Base-by-base conservation (phyloP, 2,329 filamentous ascomycete genomes). In the Ophiocordyceps unilateralis region DNA sequence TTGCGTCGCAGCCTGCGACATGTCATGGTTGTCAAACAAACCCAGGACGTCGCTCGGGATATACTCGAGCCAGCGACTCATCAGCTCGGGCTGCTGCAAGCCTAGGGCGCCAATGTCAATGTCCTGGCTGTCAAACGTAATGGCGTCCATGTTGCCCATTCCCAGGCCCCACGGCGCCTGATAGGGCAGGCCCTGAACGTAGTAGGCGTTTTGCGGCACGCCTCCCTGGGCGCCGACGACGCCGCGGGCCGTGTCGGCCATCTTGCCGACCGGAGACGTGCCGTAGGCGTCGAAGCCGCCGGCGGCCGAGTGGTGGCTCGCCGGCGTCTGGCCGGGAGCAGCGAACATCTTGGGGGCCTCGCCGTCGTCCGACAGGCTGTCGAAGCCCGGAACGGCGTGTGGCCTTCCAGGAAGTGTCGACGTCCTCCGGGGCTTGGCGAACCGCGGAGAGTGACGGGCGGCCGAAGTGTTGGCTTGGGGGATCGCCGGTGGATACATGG, bases 51-150 rank as follows among this genome's bases (percentile, higher is more conserved):
- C 78, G 21, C 70, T 71, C 0, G 81, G 80, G 7, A 86, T 62
- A 46, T 83, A 83, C 51, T 85, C 82, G 11, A 87, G 64, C 80
- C 82, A 88, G 4, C 61, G 61, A 1, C 78, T 76, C 67, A 82
- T 75, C 60, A 84, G 73, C 38, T 84, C 80, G 15, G 76, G 72
- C 1, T 64, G 62, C 1, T 65, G 62, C 34, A 69, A 47, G 0
- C 76, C 78, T 17, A 87, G 61, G 5, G 74, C 64, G 21, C 72
- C 75, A 67, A 88, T 81, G 48, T 88, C 81, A 28, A 89, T 76
- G 49, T 88, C 81, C 48, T 84, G 81, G 46, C 76, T 81, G 55
- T 85, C 77, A 49, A 88, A 83, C 47, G 82, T 78, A 61, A 87
- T 80, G 48, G 63, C 61, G 40, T 70, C 63, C 47, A 65, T 61